phyloP scores from a whole-genome alignment of 257 asterid genomes.

The Forsythia viridissima region DNA sequence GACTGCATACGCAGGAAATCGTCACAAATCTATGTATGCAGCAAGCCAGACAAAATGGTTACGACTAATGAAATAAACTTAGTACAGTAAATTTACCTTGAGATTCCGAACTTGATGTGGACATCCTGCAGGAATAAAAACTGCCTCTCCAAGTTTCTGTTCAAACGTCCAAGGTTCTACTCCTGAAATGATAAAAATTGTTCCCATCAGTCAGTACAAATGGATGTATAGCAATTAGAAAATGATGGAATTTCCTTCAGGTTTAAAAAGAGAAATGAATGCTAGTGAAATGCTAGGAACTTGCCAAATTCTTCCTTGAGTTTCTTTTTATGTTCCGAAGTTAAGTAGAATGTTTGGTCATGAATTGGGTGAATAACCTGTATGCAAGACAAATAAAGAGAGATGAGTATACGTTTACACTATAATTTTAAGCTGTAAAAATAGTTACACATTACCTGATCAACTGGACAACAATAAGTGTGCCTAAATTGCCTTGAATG shows the following conservation, averaged over 20 bases:
- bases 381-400: not conserved
- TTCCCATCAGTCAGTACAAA: slow-evolving; percentile 7
- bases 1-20: slow-evolving; percentile 52
- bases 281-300: slow-evolving; percentile 17
- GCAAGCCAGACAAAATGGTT: not conserved
- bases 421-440: not conserved
- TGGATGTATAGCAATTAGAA: not conserved
- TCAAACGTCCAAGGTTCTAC: slow-evolving; percentile 95
- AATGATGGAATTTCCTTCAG: not conserved
- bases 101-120: slow-evolving; percentile 98
- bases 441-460: slow-evolving; percentile 44
- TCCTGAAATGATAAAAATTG: slow-evolving; percentile 40
- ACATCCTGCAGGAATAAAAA: slow-evolving; percentile 96
- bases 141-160: slow-evolving; percentile 89
- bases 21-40: not conserved
- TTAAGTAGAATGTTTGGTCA: slow-evolving; percentile 85
- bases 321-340: slow-evolving; percentile 63
- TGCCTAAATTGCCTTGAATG: slow-evolving; percentile 81
- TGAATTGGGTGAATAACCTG: slow-evolving; percentile 94
- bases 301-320: slow-evolving; percentile 86
- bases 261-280: not conserved
- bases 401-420: slow-evolving; percentile 10
- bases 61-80: not conserved
- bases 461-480: slow-evolving; percentile 78
- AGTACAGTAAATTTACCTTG: slow-evolving; percentile 45